Evolutionary conservation across 2,329 filamentous ascomycete genomes (phyloP), one percentile per base, ranked within the genome.

Genomic region (Setomelanomma holmii): DNA sequence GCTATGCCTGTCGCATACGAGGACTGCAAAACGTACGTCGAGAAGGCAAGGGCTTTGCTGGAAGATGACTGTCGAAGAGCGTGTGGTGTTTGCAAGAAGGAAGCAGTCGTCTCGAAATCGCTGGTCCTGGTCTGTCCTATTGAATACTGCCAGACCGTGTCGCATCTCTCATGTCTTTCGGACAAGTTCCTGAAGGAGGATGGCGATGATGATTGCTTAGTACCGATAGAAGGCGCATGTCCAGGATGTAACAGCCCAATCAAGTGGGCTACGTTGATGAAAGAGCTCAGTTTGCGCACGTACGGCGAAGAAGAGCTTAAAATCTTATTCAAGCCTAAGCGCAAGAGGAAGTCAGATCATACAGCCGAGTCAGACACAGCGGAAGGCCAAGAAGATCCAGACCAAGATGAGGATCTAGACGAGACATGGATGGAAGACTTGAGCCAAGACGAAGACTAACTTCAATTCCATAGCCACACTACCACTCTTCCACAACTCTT

Each of bases 251-350:
- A 80, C 1, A 78, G 79, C 0, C 73, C 79, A 4, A 76, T 92
- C 1, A 72, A 80, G 44, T 98, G 93, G 93, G 79, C 81, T 0
- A 84, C 89, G 41, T 84, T 97, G 76, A 89, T 96, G 78, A 93
- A 87, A 68, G 93, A 96, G 69, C 75, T 96, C 62, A 95, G 84
- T 44, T 76, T 96, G 42, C 83, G 93, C 24, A 79, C 85, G 30
- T 83, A 90, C 20, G 92, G 89, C 0, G 75, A 82, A 48, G 88
- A 89, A 51, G 88, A 92, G 59, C 77, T 93, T 1, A 83, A 86
- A 35, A 86, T 86, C 60, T 65, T 96, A 21, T 80, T 91, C 61
- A 90, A 85, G 70, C 76, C 76, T 52, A 79, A 76, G 53, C 75
- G 72, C n/a, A 67, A 56, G 12, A 75, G 67, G 58, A 71, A 73